Evolutionary conservation across 2,329 filamentous ascomycete genomes (phyloP), one percentile per base, ranked within the genome.

Genomic region (Paramyrothecium sp.): DNA sequence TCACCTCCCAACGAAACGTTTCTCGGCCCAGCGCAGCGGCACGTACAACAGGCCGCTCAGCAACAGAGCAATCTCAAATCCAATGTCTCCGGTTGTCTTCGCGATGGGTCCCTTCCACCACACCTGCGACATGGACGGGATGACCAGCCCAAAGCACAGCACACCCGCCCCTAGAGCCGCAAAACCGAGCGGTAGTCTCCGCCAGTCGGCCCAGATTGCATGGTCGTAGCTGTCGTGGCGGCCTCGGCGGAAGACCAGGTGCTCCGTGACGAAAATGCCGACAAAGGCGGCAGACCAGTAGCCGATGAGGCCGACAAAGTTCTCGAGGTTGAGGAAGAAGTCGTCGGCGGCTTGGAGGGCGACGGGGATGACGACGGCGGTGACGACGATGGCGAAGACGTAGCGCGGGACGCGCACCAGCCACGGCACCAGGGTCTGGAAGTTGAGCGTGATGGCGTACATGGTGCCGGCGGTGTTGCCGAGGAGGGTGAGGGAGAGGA

Each of bases 31-130:
- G 7, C 81, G 71, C 13, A 84, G 67, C 3, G 80, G 79, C 2
- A 81, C 53, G 55, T 83, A 84, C 23, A 75, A 67, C 33, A 83
- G 12, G 2, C 69, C 76, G 13, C 79, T 81, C 56, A 83, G 66
- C 26, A 77, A 76, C 64, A 88, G 81, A 0, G 85, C 85, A 67
- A 86, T 71, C 73, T 89, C 86, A 57, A 89, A 88, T 0, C 86
- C 87, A 67, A 89, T 82, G 61, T 89, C 86, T 0, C 86, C 86
- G 12, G 85, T 86, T 38, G 64, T 79, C 69, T 78, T 71, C 0
- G 84, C 85, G 62, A 88, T 82, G 0, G 85, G 85, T 0, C 85
- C 85, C 10, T 77, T 81, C 65, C 80, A 88, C 84, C 84, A 88
- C 3, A 78, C 80, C 69, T 86, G 82, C 11, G 75, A 77, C 80